A percentile compares a stretch with the other conserved stretches of the same genome.
These are phyloP conservation scores for Fraxinus velutina DNA, from an alignment of 305 asterid genomes.

Conservation along the genomic window DNA sequence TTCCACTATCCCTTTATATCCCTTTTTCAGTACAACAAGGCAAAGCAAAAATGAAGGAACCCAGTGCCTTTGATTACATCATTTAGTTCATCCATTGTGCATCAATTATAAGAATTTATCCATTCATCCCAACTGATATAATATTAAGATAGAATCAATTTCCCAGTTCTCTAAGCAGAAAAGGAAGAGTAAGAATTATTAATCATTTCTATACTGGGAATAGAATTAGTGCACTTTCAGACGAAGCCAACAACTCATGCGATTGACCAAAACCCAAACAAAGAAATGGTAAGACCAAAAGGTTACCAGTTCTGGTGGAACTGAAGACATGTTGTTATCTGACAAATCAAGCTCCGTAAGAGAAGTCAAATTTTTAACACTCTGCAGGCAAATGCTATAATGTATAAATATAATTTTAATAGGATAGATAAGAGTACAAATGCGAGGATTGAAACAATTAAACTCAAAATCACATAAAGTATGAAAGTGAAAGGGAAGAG, in stretches of 20 bases:
- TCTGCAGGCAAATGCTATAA: conserved; percentile 46
- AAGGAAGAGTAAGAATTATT: background rate
- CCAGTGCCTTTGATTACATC: background rate
- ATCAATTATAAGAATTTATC: conserved; percentile 5
- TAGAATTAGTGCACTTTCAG: conserved; percentile 11
- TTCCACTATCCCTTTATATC: background rate
- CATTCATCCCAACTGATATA: conserved; percentile 10
- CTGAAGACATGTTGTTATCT: conserved; percentile 73
- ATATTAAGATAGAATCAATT: conserved; percentile 1
- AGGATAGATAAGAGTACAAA: conserved; percentile 3
- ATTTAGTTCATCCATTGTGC: conserved; percentile 9
- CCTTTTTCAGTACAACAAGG: conserved; percentile 13
- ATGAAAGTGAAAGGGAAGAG: background rate
- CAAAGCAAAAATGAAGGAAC: conserved; percentile 1
- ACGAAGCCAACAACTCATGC: conserved; percentile 7
- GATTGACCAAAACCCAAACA: conserved; percentile 2
- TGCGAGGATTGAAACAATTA: conserved; percentile 6
- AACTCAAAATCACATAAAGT: conserved; percentile 2
- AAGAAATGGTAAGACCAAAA: conserved; percentile 4
- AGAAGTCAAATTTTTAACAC: conserved; percentile 60
- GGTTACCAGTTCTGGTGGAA: conserved; percentile 79
- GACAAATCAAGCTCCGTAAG: conserved; percentile 77
- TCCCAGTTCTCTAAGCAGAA: background rate
- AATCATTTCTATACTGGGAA: conserved; percentile 6
- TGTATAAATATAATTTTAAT: conserved; percentile 4